Base-by-base conservation (phyloP, 139 green algal species). In the Chlorella sp. region DNA sequence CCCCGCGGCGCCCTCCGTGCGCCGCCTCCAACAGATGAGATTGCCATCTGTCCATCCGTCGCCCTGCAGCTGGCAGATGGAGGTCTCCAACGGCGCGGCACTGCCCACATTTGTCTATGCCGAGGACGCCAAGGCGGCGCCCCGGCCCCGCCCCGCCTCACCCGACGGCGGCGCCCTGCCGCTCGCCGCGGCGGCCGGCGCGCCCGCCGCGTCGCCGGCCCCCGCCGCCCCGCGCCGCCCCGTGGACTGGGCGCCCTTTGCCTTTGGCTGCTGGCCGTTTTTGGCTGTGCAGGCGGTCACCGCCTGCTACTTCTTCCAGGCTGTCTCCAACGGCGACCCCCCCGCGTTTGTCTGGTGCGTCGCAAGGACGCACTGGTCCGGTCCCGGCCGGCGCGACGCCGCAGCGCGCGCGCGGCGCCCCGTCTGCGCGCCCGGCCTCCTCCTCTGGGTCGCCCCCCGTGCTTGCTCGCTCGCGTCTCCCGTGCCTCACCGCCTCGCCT, bases 301-400 rank as follows among this genome's bases (percentile, higher is more conserved):
- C 25, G 71, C 56, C 63, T 83, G 77, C 77, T 79, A 53, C 51
- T 83, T 83, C 64, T 83, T 83, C 63, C 77, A 83, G 77, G 67
- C 67, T 11, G 69, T 75, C 2, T 8, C 33, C n/a, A 75, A 75
- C 5, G 69, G 69, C 53, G 51, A 61, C 69, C 69, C 69, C 5
- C 69, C 69, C 38, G 40, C 19, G 38, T 75, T 75, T 56, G 69
- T 75, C 3, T 75, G 69, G 67, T 62, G 33, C 31, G 62, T n/a
- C n/a, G n/a, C n/a, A n/a, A n/a, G n/a, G n/a, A n/a, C n/a, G n/a
- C n/a, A n/a, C n/a, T n/a, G n/a, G n/a, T n/a, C n/a, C n/a, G n/a
- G n/a, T n/a, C n/a, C n/a, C n/a, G n/a, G n/a, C n/a, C n/a, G n/a
- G n/a, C n/a, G n/a, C n/a, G n/a, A n/a, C n/a, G n/a, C n/a, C n/a